Evolutionary conservation across 192 early-diverging fungal species (phyloP).

Genomic region (Entomortierella parvispora): DNA sequence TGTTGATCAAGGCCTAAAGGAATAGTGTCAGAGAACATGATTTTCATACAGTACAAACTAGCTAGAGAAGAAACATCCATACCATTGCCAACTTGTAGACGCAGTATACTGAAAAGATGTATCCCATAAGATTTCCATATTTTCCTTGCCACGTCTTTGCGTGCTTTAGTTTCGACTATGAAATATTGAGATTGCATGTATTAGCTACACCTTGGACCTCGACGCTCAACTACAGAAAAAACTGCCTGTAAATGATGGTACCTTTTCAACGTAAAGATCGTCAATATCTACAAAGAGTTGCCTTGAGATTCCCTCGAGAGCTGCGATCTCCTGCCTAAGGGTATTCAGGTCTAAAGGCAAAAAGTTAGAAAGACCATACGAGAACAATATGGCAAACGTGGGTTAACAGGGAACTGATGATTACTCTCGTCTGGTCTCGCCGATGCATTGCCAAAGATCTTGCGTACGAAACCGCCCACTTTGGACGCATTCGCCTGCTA

Average conservation of each 20-base stretch:
- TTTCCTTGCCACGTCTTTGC: slow-evolving; percentile 82
- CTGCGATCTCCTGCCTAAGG: slow-evolving; percentile 61
- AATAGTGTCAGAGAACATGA: not conserved
- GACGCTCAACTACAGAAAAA: not conserved
- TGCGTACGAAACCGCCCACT: slow-evolving; percentile 66
- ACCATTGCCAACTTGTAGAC: slow-evolving; percentile 88
- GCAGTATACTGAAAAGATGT: slow-evolving; percentile 91
- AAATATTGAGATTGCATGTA: not conserved
- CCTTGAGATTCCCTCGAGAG: slow-evolving; percentile 72
- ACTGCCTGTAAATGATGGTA: slow-evolving; percentile 19
- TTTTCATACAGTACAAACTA: not conserved
- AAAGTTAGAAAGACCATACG: not conserved
- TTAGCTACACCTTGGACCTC: too few species aligned
- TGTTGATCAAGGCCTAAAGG: slow-evolving; percentile 76
- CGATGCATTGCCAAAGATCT: slow-evolving; percentile 59
- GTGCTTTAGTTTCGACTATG: slow-evolving; percentile 61
- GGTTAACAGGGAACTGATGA: not conserved
- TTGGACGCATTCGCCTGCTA: slow-evolving; percentile 43
- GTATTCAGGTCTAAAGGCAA: slow-evolving; percentile 53
- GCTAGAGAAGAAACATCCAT: not conserved
- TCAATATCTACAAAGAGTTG: slow-evolving; percentile 86
- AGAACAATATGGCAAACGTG: not conserved
- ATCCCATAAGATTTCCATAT: slow-evolving; percentile 84
- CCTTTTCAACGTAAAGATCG: slow-evolving; percentile 79
- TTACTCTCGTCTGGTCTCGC: slow-evolving; percentile 30